Evolutionary conservation across 345 rosid species (phyloP).

Genomic region (Pugionium cornutum): DNA sequence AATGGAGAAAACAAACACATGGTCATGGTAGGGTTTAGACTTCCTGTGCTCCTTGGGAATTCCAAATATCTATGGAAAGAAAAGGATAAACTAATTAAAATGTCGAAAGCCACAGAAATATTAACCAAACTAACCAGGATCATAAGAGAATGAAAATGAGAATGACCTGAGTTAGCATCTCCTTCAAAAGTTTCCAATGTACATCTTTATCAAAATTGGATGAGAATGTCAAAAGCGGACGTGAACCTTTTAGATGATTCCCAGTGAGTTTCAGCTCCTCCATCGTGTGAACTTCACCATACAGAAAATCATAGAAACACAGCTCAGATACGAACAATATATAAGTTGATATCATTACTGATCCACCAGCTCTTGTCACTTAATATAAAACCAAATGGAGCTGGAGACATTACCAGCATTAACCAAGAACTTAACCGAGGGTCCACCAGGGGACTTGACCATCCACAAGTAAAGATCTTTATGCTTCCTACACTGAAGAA

Average conservation of each 20-base stretch:
- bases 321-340: constrained; percentile 18
- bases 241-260: constrained; percentile 84
- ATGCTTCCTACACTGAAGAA: constrained; percentile 87
- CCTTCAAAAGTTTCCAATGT: constrained; percentile 93
- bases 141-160: not conserved
- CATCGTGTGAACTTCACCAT: constrained; percentile 75
- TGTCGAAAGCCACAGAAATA: not conserved
- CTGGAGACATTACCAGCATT: constrained; percentile 68
- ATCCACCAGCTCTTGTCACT: too few relatives aligned
- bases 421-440: constrained; percentile 92
- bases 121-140: not conserved
- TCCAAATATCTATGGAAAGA: constrained; percentile 65
- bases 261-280: constrained; percentile 97
- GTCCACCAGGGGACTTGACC: constrained; percentile 80
- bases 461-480: constrained; percentile 93
- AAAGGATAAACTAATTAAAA: not conserved
- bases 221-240: constrained; percentile 83
- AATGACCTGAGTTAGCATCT: constrained; percentile 72
- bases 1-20: constrained; percentile 90
- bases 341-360: not conserved
- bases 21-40: constrained; percentile 94
- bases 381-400: not conserved
- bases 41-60: constrained; percentile 89
- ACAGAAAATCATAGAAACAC: constrained; percentile 18
- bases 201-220: constrained; percentile 77